These are phyloP conservation scores for Rhynchospora pubera DNA, from an alignment of 176 grass and related monocot genomes.

Conservation along the genomic window DNA sequence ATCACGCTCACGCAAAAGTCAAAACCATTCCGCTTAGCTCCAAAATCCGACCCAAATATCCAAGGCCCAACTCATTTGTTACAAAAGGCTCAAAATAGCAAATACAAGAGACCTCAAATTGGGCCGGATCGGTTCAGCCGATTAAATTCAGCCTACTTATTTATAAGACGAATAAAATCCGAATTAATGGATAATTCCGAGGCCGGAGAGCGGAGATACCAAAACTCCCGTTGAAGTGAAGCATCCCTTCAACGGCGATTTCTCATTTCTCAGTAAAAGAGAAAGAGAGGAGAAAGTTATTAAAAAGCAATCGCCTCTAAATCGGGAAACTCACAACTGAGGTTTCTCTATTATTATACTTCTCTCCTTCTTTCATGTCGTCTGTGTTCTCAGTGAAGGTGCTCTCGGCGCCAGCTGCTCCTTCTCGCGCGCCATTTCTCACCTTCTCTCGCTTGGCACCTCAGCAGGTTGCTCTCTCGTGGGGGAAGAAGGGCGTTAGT, in stretches of 20 bases:
- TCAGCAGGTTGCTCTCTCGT: not conserved
- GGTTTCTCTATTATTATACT: not conserved
- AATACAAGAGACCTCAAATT: not conserved
- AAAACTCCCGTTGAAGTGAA: conserved; percentile 3
- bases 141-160: not conserved
- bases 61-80: not conserved
- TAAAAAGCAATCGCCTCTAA: not conserved
- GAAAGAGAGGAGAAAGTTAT: too few relatives aligned
- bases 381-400: conserved; percentile 15
- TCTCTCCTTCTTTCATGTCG: not conserved
- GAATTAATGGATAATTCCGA: not conserved
- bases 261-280: not conserved
- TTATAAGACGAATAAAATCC: not conserved
- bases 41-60: too few relatives aligned
- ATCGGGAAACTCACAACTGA: not conserved
- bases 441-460: not conserved
- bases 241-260: conserved; percentile 7
- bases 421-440: not conserved
- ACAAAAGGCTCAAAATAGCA: not conserved
- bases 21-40: too few relatives aligned
- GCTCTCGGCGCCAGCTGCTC: not conserved
- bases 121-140: not conserved
- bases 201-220: not conserved
- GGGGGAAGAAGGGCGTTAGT: not conserved
- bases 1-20: too few relatives aligned